phyloP scores from a whole-genome alignment of 495 filamentous ascomycete genomes.

The Aspergillus sclerotiicarbonarius region DNA sequence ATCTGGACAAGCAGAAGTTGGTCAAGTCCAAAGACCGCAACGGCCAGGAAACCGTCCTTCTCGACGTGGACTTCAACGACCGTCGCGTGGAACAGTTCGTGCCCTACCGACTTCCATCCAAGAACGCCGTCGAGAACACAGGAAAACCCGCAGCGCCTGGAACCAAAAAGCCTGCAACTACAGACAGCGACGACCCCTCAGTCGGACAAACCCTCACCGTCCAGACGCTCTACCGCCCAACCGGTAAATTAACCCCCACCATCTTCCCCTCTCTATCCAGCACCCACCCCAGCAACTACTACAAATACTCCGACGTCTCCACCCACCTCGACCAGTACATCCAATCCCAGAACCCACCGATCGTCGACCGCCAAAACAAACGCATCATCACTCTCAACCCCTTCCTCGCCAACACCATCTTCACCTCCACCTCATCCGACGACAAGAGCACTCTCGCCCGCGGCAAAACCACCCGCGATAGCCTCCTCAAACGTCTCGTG shows the following conservation, averaged over 20 bases:
- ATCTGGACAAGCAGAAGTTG: conserved; percentile 61
- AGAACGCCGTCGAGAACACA: conserved; percentile 33
- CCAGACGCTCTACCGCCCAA: conserved; percentile 54
- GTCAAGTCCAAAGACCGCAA: conserved; percentile 66
- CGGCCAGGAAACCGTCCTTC: conserved; percentile 63
- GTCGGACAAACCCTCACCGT: conserved; percentile 58
- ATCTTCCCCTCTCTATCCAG: conserved; percentile 47
- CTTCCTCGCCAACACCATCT: conserved; percentile 60
- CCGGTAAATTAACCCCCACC: conserved; percentile 54
- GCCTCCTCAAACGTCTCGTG: conserved; percentile 58
- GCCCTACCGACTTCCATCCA: conserved; percentile 60
- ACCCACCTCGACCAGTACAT: conserved; percentile 43
- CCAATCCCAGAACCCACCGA: conserved; percentile 51
- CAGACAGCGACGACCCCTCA: conserved; percentile 43
- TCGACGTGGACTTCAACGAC: conserved; percentile 66
- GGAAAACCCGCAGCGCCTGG: conserved; percentile 31
- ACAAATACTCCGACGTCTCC: conserved; percentile 48
- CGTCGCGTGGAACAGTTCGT: conserved; percentile 53
- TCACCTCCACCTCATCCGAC: conserved; percentile 51
- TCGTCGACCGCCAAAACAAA: conserved; percentile 58
- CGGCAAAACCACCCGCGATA: conserved; percentile 60
- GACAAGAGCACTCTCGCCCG: conserved; percentile 55
- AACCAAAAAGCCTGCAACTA: conserved; percentile 41
- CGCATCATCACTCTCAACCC: conserved; percentile 64
- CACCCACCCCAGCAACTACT: conserved; percentile 49